Evolutionary conservation across 1,139 yeast species (phyloP).

Genomic region (Saccharomycopsis hybrid): DNA sequence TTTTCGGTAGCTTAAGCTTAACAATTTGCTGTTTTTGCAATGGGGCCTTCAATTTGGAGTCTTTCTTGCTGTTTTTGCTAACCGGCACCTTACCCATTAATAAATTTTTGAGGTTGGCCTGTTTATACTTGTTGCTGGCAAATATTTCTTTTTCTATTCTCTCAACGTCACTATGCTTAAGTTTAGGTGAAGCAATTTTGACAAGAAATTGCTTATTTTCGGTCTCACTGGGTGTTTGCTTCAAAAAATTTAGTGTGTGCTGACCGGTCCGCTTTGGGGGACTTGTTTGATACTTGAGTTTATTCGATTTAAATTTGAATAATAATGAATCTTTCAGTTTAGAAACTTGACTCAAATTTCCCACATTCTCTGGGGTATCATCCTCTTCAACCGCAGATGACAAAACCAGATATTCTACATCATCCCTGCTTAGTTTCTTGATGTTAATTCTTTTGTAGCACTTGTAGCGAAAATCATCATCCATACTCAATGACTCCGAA

Average conservation of each 20-base stretch:
- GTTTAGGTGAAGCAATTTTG: neutral
- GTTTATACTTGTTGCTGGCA: neutral
- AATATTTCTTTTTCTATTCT: conserved; percentile 3
- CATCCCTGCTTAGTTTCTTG: too few relatives aligned
- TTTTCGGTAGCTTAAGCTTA: conserved; percentile 4
- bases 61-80: neutral
- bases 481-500: neutral
- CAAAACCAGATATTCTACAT: too few relatives aligned
- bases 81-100: neutral
- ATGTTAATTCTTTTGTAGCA: too few relatives aligned
- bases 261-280: neutral
- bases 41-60: neutral
- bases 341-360: neutral
- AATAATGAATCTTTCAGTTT: neutral
- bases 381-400: too few relatives aligned
- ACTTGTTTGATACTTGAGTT: neutral
- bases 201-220: neutral
- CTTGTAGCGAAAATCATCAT: conserved; percentile 2
- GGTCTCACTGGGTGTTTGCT: too few relatives aligned
- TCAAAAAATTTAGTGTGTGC: neutral
- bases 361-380: too few relatives aligned
- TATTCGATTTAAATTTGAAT: neutral
- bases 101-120: conserved; percentile 1
- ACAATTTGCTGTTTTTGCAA: neutral
- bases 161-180: neutral